Base-by-base conservation (phyloP, 176 grass and related monocot genomes). In the Pontederia crassipes region DNA sequence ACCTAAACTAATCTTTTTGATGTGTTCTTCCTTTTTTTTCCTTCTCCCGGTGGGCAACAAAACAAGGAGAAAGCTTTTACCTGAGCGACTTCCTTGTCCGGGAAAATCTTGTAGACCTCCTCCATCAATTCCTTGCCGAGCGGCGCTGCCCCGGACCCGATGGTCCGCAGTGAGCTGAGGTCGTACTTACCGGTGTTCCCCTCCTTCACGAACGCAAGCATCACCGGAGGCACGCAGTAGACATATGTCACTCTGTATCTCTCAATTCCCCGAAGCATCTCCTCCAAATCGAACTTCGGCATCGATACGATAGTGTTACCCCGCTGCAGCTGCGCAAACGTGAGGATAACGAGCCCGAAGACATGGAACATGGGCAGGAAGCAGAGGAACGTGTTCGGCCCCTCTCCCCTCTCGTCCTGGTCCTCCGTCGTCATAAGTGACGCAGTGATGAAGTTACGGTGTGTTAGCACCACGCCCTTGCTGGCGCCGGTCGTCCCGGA, bases 341-440 rank as follows among this genome's bases (percentile, higher is more conserved):
- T 79, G 75, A 97, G 68, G 55, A 88, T 62, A 47, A 79, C 55
- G 32, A 97, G 53, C 49, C 92, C 92, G 57, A 97, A 97, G 49
- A 97, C 82, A 72, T 97, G 92, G 68, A 97, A 97, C 92, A 97
- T 97, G 51, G 92, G 92, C 11, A 97, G 70, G 81, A 97, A 97
- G 82, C 92, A 97, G 70, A 97, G 72, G 84, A 83, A 91, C 9
- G 82, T 79, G 66, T 88, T 91, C 17, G 57, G 84, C 0, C 67
- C 78, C 29, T 97, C 92, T n/a, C 72, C 62, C 10, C n/a, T 57
- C 46, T 15, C n/a, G 69, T 97, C 76, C 49, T 97, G 92, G 61
- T 97, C 83, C 10, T 75, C 57, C 0, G 84, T 85, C n/a, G 72
- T 48, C 92, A 82, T 85, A 12, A 52, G 59, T 45, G 67, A 79